These are phyloP conservation scores for Raddia guianensis DNA, from an alignment of 176 grass and related monocot genomes.

Conservation along the genomic window DNA sequence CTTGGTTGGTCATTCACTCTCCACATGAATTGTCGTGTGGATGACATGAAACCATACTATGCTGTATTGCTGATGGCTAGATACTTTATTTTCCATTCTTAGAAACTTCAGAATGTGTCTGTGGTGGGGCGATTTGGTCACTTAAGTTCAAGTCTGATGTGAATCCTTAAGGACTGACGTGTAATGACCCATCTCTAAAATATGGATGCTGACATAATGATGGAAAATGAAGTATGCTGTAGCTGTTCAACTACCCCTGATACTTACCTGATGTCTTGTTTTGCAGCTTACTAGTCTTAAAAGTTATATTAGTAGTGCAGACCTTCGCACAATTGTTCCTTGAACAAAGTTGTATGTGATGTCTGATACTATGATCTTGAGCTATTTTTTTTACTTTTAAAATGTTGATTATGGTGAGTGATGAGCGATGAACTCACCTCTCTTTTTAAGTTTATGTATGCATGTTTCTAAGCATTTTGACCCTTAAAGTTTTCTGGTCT, in stretches of 20 bases:
- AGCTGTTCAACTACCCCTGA: slow-evolving; percentile 23
- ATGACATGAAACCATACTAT: neutral
- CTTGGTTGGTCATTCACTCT: neutral
- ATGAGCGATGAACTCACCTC: no score
- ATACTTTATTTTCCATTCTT: neutral
- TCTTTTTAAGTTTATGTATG: no score
- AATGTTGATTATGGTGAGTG: no score
- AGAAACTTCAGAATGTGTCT: neutral
- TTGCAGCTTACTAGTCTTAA: slow-evolving; percentile 1
- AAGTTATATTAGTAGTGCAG: neutral
- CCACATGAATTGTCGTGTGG: neutral
- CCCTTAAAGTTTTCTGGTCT: no score
- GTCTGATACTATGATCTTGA: neutral
- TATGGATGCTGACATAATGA: slow-evolving; percentile 10
- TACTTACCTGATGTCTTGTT: slow-evolving; percentile 18
- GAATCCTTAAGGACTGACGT: slow-evolving; percentile 20
- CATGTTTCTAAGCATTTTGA: no score
- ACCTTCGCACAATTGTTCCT: neutral
- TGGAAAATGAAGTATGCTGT: slow-evolving; percentile 2
- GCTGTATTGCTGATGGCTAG: no score
- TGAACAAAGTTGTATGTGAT: slow-evolving; percentile 1
- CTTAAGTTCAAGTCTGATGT: slow-evolving; percentile 26
- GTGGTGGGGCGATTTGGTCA: neutral
- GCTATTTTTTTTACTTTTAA: neutral
- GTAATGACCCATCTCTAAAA: neutral